Evolutionary conservation across 2,329 filamentous ascomycete genomes (phyloP).

Genomic region (Colletotrichum cordylinicola): DNA sequence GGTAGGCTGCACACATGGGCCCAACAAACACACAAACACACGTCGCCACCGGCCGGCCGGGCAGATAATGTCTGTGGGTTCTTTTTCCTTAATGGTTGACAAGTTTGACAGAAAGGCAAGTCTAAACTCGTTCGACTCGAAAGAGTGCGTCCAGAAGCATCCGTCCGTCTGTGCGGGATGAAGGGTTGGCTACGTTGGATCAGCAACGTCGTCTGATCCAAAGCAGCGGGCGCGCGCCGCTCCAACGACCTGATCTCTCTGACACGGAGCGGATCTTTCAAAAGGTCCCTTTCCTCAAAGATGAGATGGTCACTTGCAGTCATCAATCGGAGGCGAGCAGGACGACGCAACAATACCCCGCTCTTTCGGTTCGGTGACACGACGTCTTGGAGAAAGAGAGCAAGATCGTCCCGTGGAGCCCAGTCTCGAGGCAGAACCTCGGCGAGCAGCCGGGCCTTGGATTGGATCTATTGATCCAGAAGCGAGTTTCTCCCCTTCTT

Average conservation of each 20-base stretch:
- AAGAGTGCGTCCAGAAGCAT: background rate
- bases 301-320: background rate
- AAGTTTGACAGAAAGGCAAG: background rate
- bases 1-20: background rate
- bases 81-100: background rate
- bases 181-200: background rate
- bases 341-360: background rate
- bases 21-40: background rate
- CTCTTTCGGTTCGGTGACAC: background rate
- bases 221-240: background rate
- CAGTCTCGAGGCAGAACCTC: background rate
- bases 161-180: slow-evolving; percentile 3
- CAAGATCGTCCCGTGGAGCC: background rate
- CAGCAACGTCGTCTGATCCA: slow-evolving; percentile 19
- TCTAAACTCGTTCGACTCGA: background rate
- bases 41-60: background rate
- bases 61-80: background rate
- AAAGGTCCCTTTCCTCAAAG: background rate
- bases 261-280: background rate
- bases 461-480: background rate
- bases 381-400: background rate
- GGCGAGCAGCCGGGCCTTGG: background rate
- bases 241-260: background rate
- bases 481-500: background rate
- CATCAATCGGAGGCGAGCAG: background rate